Conservation (phyloP, 495 filamentous ascomycete genomes). For the Trichocladium antarcticum region DNA sequence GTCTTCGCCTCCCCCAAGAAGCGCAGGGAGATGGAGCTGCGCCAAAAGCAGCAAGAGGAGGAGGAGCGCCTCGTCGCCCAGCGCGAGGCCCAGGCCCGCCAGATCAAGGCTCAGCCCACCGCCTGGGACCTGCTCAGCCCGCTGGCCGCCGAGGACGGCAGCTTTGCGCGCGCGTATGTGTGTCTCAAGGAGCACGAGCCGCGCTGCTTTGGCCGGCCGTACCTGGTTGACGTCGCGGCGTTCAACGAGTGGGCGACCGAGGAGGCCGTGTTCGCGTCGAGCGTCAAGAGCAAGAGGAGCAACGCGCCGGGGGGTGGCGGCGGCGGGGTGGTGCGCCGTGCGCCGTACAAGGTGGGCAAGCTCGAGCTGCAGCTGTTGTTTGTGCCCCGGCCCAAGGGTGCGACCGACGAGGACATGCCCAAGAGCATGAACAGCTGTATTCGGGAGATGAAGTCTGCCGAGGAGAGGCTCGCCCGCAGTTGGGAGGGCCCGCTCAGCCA, state of each 20-base stretch:
- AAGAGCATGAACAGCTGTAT: conserved; percentile 96
- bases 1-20: conserved; percentile 93
- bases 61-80: conserved; percentile 54
- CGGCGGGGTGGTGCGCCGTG: conserved; percentile 44
- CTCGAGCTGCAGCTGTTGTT: conserved; percentile 86
- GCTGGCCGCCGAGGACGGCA: conserved; percentile 79
- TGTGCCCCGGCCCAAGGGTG: conserved; percentile 80
- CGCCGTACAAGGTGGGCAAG: conserved; percentile 91
- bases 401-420: conserved; percentile 91
- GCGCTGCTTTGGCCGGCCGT: conserved; percentile 72
- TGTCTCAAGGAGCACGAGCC: conserved; percentile 85
- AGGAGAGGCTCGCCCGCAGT: conserved; percentile 55
- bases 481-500: conserved; percentile 89
- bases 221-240: conserved; percentile 76
- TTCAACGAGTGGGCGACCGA: conserved; percentile 99
- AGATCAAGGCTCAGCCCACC: conserved; percentile 39
- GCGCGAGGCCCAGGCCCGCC: conserved; percentile 53
- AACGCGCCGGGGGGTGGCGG: conserved; percentile 34
- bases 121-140: conserved; percentile 82
- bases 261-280: conserved; percentile 53
- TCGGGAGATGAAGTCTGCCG: conserved; percentile 80
- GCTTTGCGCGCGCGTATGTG: conserved; percentile 86
- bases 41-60: conserved; percentile 64
- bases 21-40: conserved; percentile 81
- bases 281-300: conserved; percentile 80